These are phyloP conservation scores for Saccharomyces paradoxus DNA, from an alignment of 805 yeast genomes.

Conservation along the genomic window DNA sequence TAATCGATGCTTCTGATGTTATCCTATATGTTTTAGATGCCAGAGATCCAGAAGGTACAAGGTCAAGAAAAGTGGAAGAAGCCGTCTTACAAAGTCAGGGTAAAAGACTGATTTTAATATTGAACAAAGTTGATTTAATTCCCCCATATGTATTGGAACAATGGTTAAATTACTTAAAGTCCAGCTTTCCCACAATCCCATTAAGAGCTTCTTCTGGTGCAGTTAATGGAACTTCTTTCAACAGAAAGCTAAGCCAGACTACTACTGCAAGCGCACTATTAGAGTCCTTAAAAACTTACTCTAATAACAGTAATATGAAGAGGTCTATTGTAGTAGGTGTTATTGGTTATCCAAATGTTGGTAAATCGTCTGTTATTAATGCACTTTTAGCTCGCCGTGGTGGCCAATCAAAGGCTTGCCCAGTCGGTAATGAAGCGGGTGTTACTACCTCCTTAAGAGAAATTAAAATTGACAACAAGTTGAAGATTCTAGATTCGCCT, in stretches of 20 bases:
- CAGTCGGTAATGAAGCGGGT: constrained; percentile 97
- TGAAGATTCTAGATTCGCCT: constrained; percentile 88
- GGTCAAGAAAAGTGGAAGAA: constrained; percentile 86
- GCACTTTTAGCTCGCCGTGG: constrained; percentile 73
- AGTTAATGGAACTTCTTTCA: constrained; percentile 57
- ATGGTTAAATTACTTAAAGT: constrained; percentile 75
- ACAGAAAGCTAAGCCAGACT: constrained; percentile 62
- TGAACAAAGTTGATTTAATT: constrained; percentile 88
- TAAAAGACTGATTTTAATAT: constrained; percentile 74
- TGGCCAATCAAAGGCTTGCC: constrained; percentile 69
- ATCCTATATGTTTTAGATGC: constrained; percentile 92
- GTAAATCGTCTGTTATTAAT: constrained; percentile 90
- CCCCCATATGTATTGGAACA: constrained; percentile 76
- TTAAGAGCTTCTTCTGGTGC: constrained; percentile 74
- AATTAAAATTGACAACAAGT: constrained; percentile 83
- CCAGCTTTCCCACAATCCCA: constrained; percentile 88
- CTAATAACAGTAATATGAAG: constrained; percentile 74
- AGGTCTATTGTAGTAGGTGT: constrained; percentile 91
- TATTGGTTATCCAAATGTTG: constrained; percentile 95
- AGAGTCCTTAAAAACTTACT: constrained; percentile 76
- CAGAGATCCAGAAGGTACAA: constrained; percentile 91
- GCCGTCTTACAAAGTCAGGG: constrained; percentile 68
- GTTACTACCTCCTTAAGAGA: constrained; percentile 88
- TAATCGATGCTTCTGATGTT: constrained; percentile 88
- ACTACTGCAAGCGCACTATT: constrained; percentile 67